These are phyloP conservation scores for Leccinum truebloodii DNA, from an alignment of 768 basidiomycete species.

Conservation along the genomic window DNA sequence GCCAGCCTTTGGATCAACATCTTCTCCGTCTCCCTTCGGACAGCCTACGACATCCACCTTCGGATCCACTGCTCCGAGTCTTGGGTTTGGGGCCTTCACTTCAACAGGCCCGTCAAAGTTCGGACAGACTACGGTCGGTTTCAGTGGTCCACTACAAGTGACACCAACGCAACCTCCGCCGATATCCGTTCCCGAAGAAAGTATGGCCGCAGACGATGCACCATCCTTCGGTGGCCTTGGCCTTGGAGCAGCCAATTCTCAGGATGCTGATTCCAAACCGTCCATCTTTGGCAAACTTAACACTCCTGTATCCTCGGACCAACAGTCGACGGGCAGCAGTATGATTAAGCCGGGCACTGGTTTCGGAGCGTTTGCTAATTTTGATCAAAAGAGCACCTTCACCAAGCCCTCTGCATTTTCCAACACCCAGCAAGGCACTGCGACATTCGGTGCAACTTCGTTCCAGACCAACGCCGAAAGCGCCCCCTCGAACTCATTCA, in stretches of 20 bases:
- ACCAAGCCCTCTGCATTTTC: slow-evolving; percentile 20
- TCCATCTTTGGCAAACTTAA: slow-evolving; percentile 36
- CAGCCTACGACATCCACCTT: slow-evolving; percentile 18
- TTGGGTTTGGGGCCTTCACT: slow-evolving; percentile 36
- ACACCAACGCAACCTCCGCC: neutral
- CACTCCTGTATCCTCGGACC: slow-evolving; percentile 8
- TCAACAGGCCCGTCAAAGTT: slow-evolving; percentile 35
- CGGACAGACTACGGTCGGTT: slow-evolving; percentile 30
- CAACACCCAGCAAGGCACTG: slow-evolving; percentile 8
- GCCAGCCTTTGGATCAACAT: slow-evolving; percentile 16
- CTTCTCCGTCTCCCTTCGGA: neutral
- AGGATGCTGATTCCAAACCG: slow-evolving; percentile 26
- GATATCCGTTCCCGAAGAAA: slow-evolving; percentile 26
- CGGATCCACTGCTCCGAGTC: slow-evolving; percentile 18
- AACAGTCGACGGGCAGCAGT: slow-evolving; percentile 18
- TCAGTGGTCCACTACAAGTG: slow-evolving; percentile 14
- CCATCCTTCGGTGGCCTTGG: slow-evolving; percentile 35
- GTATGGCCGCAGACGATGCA: slow-evolving; percentile 35
- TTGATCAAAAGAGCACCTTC: slow-evolving; percentile 10
- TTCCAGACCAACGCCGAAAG: slow-evolving; percentile 20
- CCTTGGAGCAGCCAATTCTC: slow-evolving; percentile 27
- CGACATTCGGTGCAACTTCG: slow-evolving; percentile 16
- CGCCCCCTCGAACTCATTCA: slow-evolving; percentile 25
- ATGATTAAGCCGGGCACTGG: slow-evolving; percentile 37
- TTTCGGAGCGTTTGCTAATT: slow-evolving; percentile 33